Conservation (phyloP, 169 alveolate species). For the Babesia gibsoni region DNA sequence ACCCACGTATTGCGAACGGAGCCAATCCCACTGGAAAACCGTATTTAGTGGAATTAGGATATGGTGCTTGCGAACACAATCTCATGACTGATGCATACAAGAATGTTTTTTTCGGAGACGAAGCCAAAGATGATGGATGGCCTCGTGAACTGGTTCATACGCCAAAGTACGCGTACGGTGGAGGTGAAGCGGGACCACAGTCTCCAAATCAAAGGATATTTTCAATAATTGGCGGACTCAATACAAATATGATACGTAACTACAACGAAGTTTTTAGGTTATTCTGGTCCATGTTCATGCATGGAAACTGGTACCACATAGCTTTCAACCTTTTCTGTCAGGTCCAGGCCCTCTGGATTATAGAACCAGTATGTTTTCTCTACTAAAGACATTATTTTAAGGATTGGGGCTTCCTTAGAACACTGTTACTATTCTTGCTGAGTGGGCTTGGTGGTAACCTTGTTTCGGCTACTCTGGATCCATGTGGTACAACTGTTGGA, state of each 20-base stretch:
- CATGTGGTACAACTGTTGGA: conserved; percentile 85
- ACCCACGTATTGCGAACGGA: conserved; percentile 62
- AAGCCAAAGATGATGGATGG: conserved; percentile 76
- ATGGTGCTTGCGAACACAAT: conserved; percentile 82
- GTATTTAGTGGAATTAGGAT: conserved; percentile 68
- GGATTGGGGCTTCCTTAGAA: conserved; percentile 87
- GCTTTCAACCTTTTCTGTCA: conserved; percentile 79
- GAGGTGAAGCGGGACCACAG: conserved; percentile 59
- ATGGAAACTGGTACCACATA: conserved; percentile 82
- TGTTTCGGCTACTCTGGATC: conserved; percentile 80
- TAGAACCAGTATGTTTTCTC: conserved; percentile 77
- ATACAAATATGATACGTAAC: conserved; percentile 74
- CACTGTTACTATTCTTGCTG: conserved; percentile 68
- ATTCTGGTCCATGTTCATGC: conserved; percentile 83
- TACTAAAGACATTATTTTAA: neutral
- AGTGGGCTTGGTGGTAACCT: conserved; percentile 82
- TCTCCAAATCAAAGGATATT: conserved; percentile 68
- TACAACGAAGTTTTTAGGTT: conserved; percentile 80
- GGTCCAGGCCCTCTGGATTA: conserved; percentile 79
- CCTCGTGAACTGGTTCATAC: conserved; percentile 59
- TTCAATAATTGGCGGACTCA: conserved; percentile 69
- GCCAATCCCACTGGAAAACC: conserved; percentile 37
- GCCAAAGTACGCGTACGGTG: conserved; percentile 52
- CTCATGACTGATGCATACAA: conserved; percentile 55
- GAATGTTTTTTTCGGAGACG: conserved; percentile 66